Evolutionary conservation across 257 asterid species (phyloP).

Genomic region (Jaltomata sinuosa): DNA sequence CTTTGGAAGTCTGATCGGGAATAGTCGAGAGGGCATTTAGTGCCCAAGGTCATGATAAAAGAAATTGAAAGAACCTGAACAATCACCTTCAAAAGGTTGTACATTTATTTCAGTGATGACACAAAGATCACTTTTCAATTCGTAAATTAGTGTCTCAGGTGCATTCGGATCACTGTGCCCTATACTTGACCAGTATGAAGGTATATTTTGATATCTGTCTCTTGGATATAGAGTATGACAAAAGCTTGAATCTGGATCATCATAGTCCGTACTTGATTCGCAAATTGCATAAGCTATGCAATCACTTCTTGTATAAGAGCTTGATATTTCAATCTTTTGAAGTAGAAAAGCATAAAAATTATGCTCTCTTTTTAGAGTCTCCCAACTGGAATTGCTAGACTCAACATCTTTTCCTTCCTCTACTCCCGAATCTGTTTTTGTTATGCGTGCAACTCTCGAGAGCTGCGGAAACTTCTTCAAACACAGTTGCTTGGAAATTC

Average conservation of each 20-base stretch:
- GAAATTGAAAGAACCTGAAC: neutral
- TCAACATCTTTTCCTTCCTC: constrained; percentile 12
- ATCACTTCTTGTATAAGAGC: constrained; percentile 19
- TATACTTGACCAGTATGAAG: constrained; percentile 83
- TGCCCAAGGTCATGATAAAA: neutral
- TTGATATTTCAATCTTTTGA: constrained; percentile 40
- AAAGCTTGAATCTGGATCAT: constrained; percentile 57
- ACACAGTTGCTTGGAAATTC: constrained; percentile 55
- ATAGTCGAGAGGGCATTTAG: neutral
- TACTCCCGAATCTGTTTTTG: constrained; percentile 6
- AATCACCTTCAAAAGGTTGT: constrained; percentile 75
- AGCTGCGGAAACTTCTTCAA: constrained; percentile 51
- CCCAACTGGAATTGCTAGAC: constrained; percentile 24
- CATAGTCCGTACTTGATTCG: constrained; percentile 73
- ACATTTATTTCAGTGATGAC: constrained; percentile 56
- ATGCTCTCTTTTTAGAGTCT: constrained; percentile 36
- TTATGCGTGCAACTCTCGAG: constrained; percentile 23
- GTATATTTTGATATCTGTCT: constrained; percentile 30
- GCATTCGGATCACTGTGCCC: constrained; percentile 60
- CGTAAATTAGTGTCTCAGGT: constrained; percentile 64
- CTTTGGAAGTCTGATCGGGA: neutral
- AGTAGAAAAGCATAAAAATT: constrained; percentile 49
- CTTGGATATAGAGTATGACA: constrained; percentile 52
- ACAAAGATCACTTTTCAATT: constrained; percentile 51
- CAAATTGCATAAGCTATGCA: constrained; percentile 58